phyloP scores from a whole-genome alignment of 2,329 filamentous ascomycete genomes.

The Venturia effusa region DNA sequence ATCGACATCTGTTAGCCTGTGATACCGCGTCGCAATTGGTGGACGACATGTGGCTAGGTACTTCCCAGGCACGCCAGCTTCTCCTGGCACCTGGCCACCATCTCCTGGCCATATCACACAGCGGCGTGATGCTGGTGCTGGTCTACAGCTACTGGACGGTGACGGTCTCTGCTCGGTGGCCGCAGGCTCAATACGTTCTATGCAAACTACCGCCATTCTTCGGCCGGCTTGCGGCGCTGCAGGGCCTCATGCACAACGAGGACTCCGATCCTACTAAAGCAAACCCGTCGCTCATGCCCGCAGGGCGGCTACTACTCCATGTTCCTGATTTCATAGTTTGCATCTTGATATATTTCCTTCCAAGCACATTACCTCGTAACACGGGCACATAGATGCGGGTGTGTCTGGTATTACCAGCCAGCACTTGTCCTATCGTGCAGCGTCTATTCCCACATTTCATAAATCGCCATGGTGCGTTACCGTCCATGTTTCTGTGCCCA shows the following conservation, averaged over 20 bases:
- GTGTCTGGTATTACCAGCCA: not conserved
- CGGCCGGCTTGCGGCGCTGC: not conserved
- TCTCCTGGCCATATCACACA: not conserved
- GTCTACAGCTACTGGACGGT: no score
- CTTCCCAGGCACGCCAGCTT: no score
- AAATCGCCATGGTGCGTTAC: slow-evolving; percentile 7
- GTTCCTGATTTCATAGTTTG: not conserved
- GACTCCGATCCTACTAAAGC: not conserved
- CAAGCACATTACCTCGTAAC: not conserved
- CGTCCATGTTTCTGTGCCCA: not conserved
- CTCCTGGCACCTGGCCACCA: not conserved
- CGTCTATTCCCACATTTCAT: slow-evolving; percentile 1
- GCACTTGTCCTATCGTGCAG: not conserved
- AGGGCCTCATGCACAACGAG: not conserved
- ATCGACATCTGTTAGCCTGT: not conserved
- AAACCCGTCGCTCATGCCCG: not conserved
- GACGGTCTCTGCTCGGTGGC: not conserved
- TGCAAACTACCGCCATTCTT: not conserved
- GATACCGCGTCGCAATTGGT: not conserved
- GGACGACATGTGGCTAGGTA: not conserved
- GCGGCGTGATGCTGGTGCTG: not conserved
- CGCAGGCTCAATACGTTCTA: not conserved
- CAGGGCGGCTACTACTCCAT: not conserved
- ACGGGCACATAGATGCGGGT: not conserved
- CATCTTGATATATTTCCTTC: not conserved